Percentiles rank a stretch among this genome's conserved stretches.
phyloP scores from a whole-genome alignment of 345 rosid genomes.

The Citrus mangshanensis region DNA sequence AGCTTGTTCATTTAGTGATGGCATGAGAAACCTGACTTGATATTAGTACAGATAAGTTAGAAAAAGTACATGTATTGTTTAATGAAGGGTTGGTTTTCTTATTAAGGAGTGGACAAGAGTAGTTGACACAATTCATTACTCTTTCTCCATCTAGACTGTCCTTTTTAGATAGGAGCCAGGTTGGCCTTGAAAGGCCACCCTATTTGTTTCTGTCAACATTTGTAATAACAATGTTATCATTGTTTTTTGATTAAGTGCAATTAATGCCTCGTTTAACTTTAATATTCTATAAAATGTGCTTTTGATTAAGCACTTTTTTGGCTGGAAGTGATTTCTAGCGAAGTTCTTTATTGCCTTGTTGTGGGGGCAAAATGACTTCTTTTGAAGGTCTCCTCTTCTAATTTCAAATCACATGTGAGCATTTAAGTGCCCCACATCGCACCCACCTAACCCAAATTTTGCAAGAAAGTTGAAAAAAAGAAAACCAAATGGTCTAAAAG shows the following conservation, averaged over 20 bases:
- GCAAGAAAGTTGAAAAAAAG: neutral
- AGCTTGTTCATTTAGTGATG: neutral
- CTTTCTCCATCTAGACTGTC: neutral
- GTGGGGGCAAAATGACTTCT: conserved; percentile 7
- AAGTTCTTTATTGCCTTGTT: neutral
- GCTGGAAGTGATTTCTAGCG: conserved; percentile 2
- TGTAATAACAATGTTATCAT: neutral
- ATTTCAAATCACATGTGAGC: conserved; percentile 28
- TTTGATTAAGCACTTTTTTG: conserved; percentile 1
- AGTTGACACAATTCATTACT: conserved; percentile 36
- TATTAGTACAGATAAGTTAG: neutral
- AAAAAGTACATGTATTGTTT: conserved; percentile 21
- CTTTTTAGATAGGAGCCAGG: neutral
- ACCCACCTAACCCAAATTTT: neutral
- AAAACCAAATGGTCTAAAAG: neutral
- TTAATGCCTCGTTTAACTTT: neutral
- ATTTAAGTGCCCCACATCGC: conserved; percentile 16
- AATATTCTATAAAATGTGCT: neutral
- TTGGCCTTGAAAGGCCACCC: conserved; percentile 9
- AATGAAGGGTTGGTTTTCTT: conserved; percentile 32
- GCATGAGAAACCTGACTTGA: conserved; percentile 2
- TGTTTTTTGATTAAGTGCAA: neutral
- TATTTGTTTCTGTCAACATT: neutral
- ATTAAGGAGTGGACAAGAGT: conserved; percentile 21
- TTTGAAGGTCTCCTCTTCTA: neutral